Evolutionary conservation across 1,284 basidiomycete genomes (phyloP).

Genomic region (Tilletia caries): DNA sequence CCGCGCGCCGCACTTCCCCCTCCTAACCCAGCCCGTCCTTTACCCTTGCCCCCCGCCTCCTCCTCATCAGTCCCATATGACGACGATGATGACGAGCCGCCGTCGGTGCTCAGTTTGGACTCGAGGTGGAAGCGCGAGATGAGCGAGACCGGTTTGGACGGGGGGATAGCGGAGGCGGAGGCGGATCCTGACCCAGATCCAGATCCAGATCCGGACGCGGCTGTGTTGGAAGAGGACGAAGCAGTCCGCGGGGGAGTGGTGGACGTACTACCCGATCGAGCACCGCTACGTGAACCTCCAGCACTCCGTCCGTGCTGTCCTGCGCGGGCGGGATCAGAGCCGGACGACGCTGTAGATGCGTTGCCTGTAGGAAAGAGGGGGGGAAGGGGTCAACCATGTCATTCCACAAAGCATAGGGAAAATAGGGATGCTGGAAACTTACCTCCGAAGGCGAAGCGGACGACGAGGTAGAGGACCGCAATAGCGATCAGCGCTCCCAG

Average conservation of each 20-base stretch:
- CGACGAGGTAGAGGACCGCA: constrained; percentile 41
- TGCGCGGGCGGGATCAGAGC: constrained; percentile 17
- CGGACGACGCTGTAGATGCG: constrained; percentile 16
- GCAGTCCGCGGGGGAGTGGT: background rate
- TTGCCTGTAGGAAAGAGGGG: too few species aligned
- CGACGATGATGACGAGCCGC: background rate
- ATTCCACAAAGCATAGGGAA: background rate
- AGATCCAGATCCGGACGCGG: too few species aligned
- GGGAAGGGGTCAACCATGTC: too few species aligned
- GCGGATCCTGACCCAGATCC: background rate
- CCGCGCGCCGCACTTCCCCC: background rate
- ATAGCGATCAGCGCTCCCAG: constrained; percentile 45
- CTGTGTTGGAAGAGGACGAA: too few species aligned
- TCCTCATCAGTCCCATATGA: background rate
- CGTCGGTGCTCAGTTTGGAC: constrained; percentile 19
- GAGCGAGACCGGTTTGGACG: constrained; percentile 19
- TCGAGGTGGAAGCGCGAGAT: constrained; percentile 37
- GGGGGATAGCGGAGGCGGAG: constrained; percentile 3
- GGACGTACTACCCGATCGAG: background rate
- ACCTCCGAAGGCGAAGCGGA: constrained; percentile 39
- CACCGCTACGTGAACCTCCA: background rate
- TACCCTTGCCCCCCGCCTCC: background rate
- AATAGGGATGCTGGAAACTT: background rate
- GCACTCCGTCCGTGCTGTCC: constrained; percentile 23
- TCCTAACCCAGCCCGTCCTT: background rate